Percentiles rank a stretch among this genome's conserved stretches.
Evolutionary conservation across 2,329 filamentous ascomycete genomes (phyloP).

Genomic region (Fusarium circinatum): DNA sequence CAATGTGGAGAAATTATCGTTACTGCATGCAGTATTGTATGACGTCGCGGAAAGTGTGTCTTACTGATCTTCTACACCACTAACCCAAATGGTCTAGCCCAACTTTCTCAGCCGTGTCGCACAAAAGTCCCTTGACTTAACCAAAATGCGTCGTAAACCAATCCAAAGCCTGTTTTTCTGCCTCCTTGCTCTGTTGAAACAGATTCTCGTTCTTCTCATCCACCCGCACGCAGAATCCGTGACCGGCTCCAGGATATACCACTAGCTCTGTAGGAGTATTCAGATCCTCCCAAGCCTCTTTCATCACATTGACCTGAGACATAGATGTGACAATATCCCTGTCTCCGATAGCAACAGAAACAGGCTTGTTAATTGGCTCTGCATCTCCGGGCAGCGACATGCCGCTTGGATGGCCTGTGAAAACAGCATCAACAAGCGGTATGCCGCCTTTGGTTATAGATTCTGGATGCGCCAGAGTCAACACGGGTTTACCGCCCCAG

Average conservation of each 20-base stretch:
- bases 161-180: not conserved
- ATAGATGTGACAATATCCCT: rapidly evolving
- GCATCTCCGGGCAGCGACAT: rapidly evolving
- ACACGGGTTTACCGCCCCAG: not conserved
- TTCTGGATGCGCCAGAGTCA: not conserved
- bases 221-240: not conserved
- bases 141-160: not conserved
- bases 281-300: not conserved
- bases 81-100: not conserved
- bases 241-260: not conserved
- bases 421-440: not conserved
- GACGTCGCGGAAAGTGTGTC: not conserved
- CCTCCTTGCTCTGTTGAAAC: not conserved
- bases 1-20: not conserved
- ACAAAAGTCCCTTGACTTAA: not conserved
- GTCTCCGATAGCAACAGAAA: not conserved
- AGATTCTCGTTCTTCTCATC: not conserved
- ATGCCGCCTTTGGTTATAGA: not conserved
- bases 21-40: not conserved
- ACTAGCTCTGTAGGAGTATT: not conserved
- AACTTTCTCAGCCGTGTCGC: not conserved
- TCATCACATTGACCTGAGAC: not conserved
- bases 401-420: not conserved
- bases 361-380: not conserved
- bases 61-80: not conserved